Base-by-base conservation (phyloP, 768 basidiomycete species). In the Leccinum longicurvipes region DNA sequence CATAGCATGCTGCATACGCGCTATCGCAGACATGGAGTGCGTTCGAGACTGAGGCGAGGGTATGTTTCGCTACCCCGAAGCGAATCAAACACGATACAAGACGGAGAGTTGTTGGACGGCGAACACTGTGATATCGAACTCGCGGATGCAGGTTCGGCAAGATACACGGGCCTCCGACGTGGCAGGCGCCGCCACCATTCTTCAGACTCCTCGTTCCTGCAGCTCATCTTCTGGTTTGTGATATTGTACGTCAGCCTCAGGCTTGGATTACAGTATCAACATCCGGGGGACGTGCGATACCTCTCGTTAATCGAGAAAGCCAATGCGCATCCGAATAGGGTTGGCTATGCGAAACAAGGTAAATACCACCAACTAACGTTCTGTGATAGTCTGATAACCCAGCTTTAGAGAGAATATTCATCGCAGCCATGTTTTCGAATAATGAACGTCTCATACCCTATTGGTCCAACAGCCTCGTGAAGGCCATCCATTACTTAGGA, bases 401-500 rank as follows among this genome's bases (percentile, higher is more conserved):
- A 7, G 10, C 2, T 31, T 6, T 1, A 65, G 65, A 61, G 21
- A 58, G 52, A 8, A 53, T 67, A 8, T 65, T 58, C 28, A 47
- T 65, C 14, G 59, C 51, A 0, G 76, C 74, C 3, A 73, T 76
- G 66, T 74, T 79, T 57, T 71, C 65, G 63, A 68, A 77, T 50
- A 76, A 77, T 46, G 63, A 71, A 50, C 51, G 48, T 0, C 66
- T 78, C 1, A 60, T 78, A 25, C 73, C 75, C 0, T 73, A 74
- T 50, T 79, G 77, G 76, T 68, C 67, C 3, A 52, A 62, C 3
- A 64, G 74, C 31, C 59, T 77, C 31, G 55, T 73, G 41, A 66
- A 66, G 53, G 60, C 64, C 6, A 74, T 77, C 15, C 56, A 65
- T 36, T 76, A 72, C 51, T 68, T 79, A 47, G 78, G 78, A n/a